phyloP scores from a whole-genome alignment of 768 basidiomycete genomes.

The Sutorius australiensis region DNA sequence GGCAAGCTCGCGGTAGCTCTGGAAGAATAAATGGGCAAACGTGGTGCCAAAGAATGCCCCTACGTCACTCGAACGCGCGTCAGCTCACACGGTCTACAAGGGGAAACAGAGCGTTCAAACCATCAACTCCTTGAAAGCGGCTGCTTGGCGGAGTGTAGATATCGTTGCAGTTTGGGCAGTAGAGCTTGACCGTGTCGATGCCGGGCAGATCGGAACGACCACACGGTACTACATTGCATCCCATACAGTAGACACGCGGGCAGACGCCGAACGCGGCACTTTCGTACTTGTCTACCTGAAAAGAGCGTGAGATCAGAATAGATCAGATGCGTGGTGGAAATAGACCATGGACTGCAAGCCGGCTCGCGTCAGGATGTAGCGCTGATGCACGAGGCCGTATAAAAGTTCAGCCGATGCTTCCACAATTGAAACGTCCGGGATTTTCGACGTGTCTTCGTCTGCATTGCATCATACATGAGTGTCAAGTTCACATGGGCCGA shows the following conservation, averaged over 20 bases:
- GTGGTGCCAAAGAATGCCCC: slow-evolving; percentile 99
- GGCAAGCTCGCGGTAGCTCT: slow-evolving; percentile 93
- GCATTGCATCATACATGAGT: slow-evolving; percentile 10
- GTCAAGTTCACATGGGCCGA: slow-evolving; percentile 9
- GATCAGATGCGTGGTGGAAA: slow-evolving; percentile 14
- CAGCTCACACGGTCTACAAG: slow-evolving; percentile 9
- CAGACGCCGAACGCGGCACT: slow-evolving; percentile 86
- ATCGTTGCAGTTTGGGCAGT: slow-evolving; percentile 97
- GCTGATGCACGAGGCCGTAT: slow-evolving; percentile 96
- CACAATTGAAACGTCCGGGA: slow-evolving; percentile 97
- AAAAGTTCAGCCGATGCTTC: slow-evolving; percentile 97
- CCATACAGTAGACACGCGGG: slow-evolving; percentile 91
- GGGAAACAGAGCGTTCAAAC: slow-evolving; percentile 37
- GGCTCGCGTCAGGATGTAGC: slow-evolving; percentile 92
- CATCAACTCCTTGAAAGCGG: slow-evolving; percentile 94
- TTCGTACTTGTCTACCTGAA: slow-evolving; percentile 94
- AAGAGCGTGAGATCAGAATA: slow-evolving; percentile 12
- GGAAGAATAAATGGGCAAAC: slow-evolving; percentile 97
- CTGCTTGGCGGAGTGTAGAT: slow-evolving; percentile 94
- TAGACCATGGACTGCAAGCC: slow-evolving; percentile 92
- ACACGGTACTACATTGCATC: slow-evolving; percentile 87
- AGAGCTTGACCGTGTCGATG: slow-evolving; percentile 95
- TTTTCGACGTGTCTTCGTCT: slow-evolving; percentile 93
- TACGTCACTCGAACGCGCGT: slow-evolving; percentile 33
- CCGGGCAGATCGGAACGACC: slow-evolving; percentile 95